Percentiles rank a stretch among this genome's conserved stretches.
phyloP scores from a whole-genome alignment of 495 filamentous ascomycete genomes.

The Jackrogersella multiformis region DNA sequence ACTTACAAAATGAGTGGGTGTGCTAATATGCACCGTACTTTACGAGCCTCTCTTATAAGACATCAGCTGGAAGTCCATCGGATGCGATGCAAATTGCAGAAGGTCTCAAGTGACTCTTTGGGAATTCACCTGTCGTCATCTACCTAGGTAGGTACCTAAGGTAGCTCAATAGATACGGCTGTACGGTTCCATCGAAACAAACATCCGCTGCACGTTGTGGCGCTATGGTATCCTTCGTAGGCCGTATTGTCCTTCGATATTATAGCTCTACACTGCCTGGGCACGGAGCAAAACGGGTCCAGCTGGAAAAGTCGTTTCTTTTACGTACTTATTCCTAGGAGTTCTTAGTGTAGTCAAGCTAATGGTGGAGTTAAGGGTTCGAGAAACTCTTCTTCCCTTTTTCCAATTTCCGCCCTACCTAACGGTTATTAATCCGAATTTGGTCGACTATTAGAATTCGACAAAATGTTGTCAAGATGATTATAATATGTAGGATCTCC shows the following conservation, averaged over 20 bases:
- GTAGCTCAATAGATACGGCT: background rate
- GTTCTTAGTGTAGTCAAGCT: constrained; percentile 18
- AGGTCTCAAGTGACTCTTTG: constrained; percentile 18
- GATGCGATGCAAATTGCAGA: background rate
- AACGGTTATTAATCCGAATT: constrained; percentile 6
- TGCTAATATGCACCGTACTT: constrained; percentile 5
- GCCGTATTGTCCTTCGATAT: background rate
- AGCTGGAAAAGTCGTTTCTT: constrained; percentile 33
- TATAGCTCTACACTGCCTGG: background rate
- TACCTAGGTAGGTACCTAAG: background rate
- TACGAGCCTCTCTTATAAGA: constrained; percentile 29
- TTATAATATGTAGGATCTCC: no score
- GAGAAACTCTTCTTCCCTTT: constrained; percentile 22
- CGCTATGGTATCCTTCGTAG: background rate
- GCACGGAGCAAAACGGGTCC: constrained; percentile 17
- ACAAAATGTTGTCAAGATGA: background rate
- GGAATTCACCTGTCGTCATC: constrained; percentile 3
- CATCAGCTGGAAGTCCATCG: constrained; percentile 28
- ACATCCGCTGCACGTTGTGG: constrained; percentile 24
- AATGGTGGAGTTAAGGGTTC: constrained; percentile 21
- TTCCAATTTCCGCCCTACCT: constrained; percentile 1
- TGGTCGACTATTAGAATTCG: constrained; percentile 3
- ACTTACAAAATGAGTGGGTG: constrained; percentile 28
- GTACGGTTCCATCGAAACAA: constrained; percentile 22
- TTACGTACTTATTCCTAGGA: constrained; percentile 35